Conservation (phyloP, 768 basidiomycete species). For the Rhizopogon vesiculosus region DNA sequence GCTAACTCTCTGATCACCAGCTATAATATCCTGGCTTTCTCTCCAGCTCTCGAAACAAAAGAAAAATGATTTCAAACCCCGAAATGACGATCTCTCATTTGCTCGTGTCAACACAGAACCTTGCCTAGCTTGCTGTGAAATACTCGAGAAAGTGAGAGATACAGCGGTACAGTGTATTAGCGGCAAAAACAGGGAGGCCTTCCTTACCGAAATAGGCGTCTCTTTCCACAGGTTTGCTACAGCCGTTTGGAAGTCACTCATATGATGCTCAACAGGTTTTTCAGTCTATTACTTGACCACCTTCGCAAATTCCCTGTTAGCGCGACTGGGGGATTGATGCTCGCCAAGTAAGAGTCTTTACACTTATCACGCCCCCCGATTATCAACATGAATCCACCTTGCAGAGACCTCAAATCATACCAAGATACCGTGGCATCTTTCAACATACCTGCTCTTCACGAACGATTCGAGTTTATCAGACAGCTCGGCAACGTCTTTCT, state of each 20-base stretch:
- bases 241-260: background rate
- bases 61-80: constrained; percentile 93
- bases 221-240: constrained; percentile 78
- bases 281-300: constrained; percentile 87
- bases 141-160: constrained; percentile 76
- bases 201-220: constrained; percentile 90
- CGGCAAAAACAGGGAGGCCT: constrained; percentile 90
- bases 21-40: constrained; percentile 69
- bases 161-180: constrained; percentile 71
- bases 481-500: constrained; percentile 97
- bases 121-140: constrained; percentile 80
- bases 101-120: constrained; percentile 94
- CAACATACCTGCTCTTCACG: constrained; percentile 75
- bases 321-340: constrained; percentile 94
- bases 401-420: constrained; percentile 92
- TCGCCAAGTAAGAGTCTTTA: constrained; percentile 74
- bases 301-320: constrained; percentile 95
- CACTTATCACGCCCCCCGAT: background rate
- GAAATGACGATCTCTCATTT: constrained; percentile 93
- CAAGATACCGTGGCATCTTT: constrained; percentile 89
- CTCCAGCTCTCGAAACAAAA: constrained; percentile 86
- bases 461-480: constrained; percentile 97
- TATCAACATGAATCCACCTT: background rate
- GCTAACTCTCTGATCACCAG: constrained; percentile 30
- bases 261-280: background rate